Conservation (phyloP, 73 alveolate species). For the Blepharisma japonicum region DNA sequence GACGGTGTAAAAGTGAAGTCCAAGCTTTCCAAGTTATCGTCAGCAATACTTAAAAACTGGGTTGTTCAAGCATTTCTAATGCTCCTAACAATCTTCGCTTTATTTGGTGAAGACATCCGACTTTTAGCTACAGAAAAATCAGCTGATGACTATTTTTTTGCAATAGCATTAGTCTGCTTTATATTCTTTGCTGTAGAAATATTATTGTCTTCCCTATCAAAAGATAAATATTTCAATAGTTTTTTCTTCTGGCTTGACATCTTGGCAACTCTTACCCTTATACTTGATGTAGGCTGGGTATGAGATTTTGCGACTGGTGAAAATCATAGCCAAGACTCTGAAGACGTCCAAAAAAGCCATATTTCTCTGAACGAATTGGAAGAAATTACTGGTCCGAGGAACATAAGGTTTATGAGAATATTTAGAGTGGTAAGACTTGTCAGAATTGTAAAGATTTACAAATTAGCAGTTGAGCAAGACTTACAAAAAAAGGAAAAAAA, state of each 20-base stretch:
- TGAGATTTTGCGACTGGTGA: conserved; percentile 55
- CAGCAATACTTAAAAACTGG: no score
- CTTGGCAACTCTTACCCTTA: conserved; percentile 72
- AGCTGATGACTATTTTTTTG: conserved; percentile 49
- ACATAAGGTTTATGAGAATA: conserved; percentile 62
- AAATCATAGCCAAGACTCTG: conserved; percentile 43
- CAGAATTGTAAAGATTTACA: conserved; percentile 47
- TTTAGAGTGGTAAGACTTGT: conserved; percentile 53
- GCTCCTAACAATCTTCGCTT: conserved; percentile 81
- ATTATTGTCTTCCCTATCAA: conserved; percentile 32
- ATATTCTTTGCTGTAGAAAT: conserved; percentile 42
- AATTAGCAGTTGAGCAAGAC: conserved; percentile 35
- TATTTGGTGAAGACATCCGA: conserved; percentile 82
- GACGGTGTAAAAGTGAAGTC: no score
- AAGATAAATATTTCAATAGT: conserved; percentile 53
- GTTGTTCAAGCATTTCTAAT: conserved; percentile 29
- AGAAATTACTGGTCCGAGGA: conserved; percentile 65
- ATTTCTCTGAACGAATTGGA: conserved; percentile 78
- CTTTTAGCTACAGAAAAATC: conserved; percentile 43
- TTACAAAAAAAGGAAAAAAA: conserved; percentile 51
- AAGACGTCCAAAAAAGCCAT: conserved; percentile 47
- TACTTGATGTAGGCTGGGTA: conserved; percentile 84
- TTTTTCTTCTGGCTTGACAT: conserved; percentile 91
- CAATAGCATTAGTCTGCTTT: conserved; percentile 39
- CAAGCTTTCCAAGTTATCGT: no score